Evolutionary conservation across 306 rosid genomes (phyloP).

Genomic region (Elaeagnus macrophylla): DNA sequence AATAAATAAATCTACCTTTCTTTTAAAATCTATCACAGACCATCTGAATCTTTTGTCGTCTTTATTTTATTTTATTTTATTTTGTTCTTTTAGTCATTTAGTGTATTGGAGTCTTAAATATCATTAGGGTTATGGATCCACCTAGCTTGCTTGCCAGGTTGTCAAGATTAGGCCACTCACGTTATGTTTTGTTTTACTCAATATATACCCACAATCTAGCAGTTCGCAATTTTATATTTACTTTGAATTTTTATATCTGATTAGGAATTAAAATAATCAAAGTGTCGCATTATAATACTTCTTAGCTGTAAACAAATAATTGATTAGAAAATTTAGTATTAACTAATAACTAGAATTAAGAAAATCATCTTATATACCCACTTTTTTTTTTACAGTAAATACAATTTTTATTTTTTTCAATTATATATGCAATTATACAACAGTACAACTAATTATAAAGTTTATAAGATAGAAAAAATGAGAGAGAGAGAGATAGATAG

Average conservation of each 20-base stretch:
- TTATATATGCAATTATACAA: slow-evolving; percentile 11
- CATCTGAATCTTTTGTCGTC: background rate
- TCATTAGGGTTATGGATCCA: slow-evolving; percentile 13
- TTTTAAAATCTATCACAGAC: too few species aligned
- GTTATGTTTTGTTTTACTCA: slow-evolving; percentile 11
- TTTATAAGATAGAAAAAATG: too few species aligned
- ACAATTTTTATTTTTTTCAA: background rate
- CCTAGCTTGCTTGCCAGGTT: slow-evolving; percentile 15
- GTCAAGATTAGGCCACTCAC: slow-evolving; percentile 2
- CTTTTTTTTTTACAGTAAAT: too few species aligned
- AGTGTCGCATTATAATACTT: slow-evolving; percentile 8
- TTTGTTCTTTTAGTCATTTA: background rate
- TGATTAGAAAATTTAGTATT: background rate
- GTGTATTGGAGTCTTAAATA: background rate
- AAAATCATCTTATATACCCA: too few species aligned
- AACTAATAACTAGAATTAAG: too few species aligned
- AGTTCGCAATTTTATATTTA: background rate
- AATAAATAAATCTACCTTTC: background rate
- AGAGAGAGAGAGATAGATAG: too few species aligned
- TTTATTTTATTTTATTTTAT: background rate
- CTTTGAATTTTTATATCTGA: background rate
- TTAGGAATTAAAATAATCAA: background rate
- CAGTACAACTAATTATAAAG: too few species aligned
- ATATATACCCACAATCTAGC: background rate
- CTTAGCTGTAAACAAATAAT: slow-evolving; percentile 22